Conservation (phyloP, 352 stramenopile genomes). For the Pythium volutum region DNA sequence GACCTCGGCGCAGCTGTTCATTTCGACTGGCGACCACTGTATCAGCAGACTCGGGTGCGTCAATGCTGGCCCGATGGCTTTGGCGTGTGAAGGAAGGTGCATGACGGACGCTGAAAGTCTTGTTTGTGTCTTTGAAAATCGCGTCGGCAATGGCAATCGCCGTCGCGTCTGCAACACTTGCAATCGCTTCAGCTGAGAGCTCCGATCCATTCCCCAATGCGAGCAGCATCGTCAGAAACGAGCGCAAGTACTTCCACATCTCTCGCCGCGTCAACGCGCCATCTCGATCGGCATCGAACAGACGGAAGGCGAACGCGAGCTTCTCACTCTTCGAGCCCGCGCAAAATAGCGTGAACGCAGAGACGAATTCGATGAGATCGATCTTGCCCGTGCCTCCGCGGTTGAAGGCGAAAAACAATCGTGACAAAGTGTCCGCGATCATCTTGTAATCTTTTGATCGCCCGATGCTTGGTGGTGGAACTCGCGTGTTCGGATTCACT, state of each 20-base stretch:
- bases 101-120: slow-evolving; percentile 62
- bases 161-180: slow-evolving; percentile 72
- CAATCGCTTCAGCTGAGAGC: slow-evolving; percentile 76
- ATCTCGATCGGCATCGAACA: slow-evolving; percentile 92
- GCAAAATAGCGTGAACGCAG: slow-evolving; percentile 92
- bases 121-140: slow-evolving; percentile 83
- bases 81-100: slow-evolving; percentile 29
- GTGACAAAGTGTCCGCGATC: slow-evolving; percentile 66
- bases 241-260: slow-evolving; percentile 92
- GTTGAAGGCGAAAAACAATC: slow-evolving; percentile 87
- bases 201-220: slow-evolving; percentile 90
- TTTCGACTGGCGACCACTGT: slow-evolving; percentile 34
- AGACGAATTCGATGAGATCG: slow-evolving; percentile 90
- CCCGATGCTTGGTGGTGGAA: slow-evolving; percentile 58
- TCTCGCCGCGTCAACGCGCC: slow-evolving; percentile 88
- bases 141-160: slow-evolving; percentile 79
- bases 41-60: slow-evolving; percentile 46
- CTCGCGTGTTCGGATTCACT: slow-evolving; percentile 53
- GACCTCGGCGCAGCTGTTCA: slow-evolving; percentile 26
- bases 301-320: slow-evolving; percentile 83
- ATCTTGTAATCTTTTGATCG: slow-evolving; percentile 73
- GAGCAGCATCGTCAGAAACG: slow-evolving; percentile 94
- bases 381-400: slow-evolving; percentile 81
- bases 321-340: slow-evolving; percentile 96
- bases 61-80: slow-evolving; percentile 55